Conservation (phyloP, 495 filamentous ascomycete genomes). For the Parathielavia hyrcaniae region DNA sequence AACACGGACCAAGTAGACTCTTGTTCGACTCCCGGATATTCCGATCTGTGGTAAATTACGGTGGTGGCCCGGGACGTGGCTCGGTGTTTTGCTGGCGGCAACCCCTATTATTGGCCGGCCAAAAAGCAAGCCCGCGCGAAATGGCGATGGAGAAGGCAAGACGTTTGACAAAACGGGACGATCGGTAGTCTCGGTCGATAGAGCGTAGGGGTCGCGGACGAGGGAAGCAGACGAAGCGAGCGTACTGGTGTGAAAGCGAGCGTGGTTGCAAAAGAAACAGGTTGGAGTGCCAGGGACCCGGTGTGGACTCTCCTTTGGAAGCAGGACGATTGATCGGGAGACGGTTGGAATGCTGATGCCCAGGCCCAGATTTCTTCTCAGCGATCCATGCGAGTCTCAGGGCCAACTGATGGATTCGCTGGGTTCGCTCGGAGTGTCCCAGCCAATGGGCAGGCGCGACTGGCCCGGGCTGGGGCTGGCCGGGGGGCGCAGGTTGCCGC, state of each 20-base stretch:
- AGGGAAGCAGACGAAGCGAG: conserved; percentile 15
- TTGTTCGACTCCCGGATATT: conserved; percentile 29
- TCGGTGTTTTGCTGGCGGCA: conserved; percentile 23
- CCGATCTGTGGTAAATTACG: conserved; percentile 17
- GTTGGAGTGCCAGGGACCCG: conserved; percentile 6
- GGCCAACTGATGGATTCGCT: conserved; percentile 13
- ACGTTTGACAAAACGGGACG: conserved; percentile 4
- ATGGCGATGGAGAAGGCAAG: conserved; percentile 14
- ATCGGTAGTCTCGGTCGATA: neutral
- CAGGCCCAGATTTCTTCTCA: conserved; percentile 6
- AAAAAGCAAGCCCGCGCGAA: conserved; percentile 24
- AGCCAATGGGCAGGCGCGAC: conserved; percentile 18
- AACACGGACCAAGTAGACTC: conserved; percentile 1
- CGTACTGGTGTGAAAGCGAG: conserved; percentile 21
- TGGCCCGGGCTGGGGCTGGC: conserved; percentile 16
- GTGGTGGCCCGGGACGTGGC: conserved; percentile 19
- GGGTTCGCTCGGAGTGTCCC: conserved; percentile 10
- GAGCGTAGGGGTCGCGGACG: neutral
- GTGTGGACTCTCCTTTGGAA: conserved; percentile 1
- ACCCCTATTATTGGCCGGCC: conserved; percentile 28
- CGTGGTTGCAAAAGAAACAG: conserved; percentile 27
- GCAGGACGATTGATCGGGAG: conserved; percentile 10
- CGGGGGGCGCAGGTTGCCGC: conserved; percentile 14
- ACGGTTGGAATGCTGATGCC: conserved; percentile 21
- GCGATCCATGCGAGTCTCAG: conserved; percentile 12